phyloP scores from a whole-genome alignment of 148 eudicot genomes.

The Diospyros lotus region DNA sequence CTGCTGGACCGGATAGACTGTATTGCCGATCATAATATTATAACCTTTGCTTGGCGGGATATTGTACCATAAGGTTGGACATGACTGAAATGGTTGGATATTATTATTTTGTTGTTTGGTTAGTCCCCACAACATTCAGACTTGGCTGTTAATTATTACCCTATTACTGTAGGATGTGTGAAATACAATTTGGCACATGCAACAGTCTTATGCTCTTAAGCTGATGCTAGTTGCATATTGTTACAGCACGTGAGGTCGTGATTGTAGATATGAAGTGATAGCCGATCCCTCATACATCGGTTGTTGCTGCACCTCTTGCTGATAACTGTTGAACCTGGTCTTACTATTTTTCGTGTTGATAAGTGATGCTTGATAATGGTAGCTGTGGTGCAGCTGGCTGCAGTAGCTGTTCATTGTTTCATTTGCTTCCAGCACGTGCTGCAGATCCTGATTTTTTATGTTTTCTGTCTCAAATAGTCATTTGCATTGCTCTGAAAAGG shows the following conservation, averaged over 20 bases:
- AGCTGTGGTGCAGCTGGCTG: constrained; percentile 19
- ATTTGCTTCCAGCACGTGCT: background rate
- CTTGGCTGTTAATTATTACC: constrained; percentile 7
- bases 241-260: constrained; percentile 50
- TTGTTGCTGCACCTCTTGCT: constrained; percentile 24
- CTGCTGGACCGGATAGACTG: constrained; percentile 6
- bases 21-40: constrained; percentile 4
- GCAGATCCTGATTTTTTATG: background rate
- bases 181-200: constrained; percentile 4
- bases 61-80: constrained; percentile 35
- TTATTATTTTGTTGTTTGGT: constrained; percentile 13
- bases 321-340: constrained; percentile 14
- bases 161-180: background rate
- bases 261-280: constrained; percentile 41
- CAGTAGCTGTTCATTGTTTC: constrained; percentile 5
- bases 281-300: constrained; percentile 14
- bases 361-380: constrained; percentile 16
- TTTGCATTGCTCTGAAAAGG: background rate
- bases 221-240: constrained; percentile 32
- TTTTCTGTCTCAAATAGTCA: background rate
- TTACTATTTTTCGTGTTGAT: constrained; percentile 6
- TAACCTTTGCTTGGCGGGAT: constrained; percentile 19
- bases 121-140: background rate
- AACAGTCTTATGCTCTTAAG: constrained; percentile 12
- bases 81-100: constrained; percentile 16